Evolutionary conservation across 352 stramenopile genomes (phyloP), one percentile per base, ranked within the genome.

Genomic region (Phytophthora macrochlamydospora): DNA sequence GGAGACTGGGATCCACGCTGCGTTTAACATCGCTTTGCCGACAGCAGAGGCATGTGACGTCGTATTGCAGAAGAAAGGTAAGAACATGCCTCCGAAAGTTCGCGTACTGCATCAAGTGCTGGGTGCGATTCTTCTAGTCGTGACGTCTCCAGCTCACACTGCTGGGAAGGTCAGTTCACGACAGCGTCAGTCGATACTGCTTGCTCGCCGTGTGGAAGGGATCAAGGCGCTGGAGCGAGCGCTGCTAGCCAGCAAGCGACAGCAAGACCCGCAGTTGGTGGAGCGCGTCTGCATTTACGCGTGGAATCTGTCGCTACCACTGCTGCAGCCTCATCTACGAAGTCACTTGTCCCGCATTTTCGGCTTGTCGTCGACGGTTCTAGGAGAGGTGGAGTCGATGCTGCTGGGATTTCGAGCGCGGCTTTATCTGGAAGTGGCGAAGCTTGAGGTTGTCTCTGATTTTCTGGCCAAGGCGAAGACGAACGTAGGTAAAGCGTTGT

Each of bases 311-410:
- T 81, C 83, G 7, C 51, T 95, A 1, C 87, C 90, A 24, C 62
- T 98, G 42, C 60, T 97, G 8, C 82, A 96, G 44, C 80, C 78
- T 4, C 73, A 91, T n/a, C 60, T 92, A 14, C 73, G 88, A 4
- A 81, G 57, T 14, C 73, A 97, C 37, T 68, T 97, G 2, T 66
- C 76, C n/a, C 83, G 90, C 4, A 58, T 93, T 8, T 92, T 97
- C 42, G 65, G 69, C 14, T 51, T 94, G 5, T 85, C 87, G 0
- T 75, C 84, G 7, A 67, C 69, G 0, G 65, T 79, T 1, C 62
- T 98, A 9, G 84, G 96, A 58, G 85, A 96, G 13, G 49, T 95
- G 0, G 77, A 96, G 37, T 97, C 90, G 7, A 59, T 95, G n/a
- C 59, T 97, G 4, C 60, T 95, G 12, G 73, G 73, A 29, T 75